These are phyloP conservation scores for Globisporangium lucens DNA, from an alignment of 352 stramenopile genomes.

Conservation along the genomic window DNA sequence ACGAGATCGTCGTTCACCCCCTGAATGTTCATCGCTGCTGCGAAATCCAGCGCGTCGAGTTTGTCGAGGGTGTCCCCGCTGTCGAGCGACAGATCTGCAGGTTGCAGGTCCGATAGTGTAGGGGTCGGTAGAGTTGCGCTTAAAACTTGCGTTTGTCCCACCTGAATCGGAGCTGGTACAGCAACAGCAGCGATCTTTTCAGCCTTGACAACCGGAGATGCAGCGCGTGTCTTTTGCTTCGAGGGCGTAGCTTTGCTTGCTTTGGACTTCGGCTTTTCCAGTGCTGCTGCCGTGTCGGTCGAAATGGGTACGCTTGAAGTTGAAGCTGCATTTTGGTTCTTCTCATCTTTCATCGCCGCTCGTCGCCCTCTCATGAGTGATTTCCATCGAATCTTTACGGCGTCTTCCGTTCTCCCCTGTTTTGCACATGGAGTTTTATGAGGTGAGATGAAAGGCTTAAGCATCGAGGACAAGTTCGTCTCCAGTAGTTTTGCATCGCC, in stretches of 20 bases:
- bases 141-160: constrained; percentile 7
- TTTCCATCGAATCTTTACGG: constrained; percentile 94
- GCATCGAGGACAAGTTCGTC: not conserved
- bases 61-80: constrained; percentile 8
- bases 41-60: constrained; percentile 27
- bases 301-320: constrained; percentile 5
- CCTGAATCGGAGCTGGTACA: constrained; percentile 1
- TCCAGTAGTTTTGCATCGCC: not conserved
- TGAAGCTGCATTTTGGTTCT: constrained; percentile 17
- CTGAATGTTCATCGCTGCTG: constrained; percentile 37
- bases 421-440: not conserved
- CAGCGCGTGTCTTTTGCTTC: constrained; percentile 33
- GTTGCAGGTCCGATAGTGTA: constrained; percentile 10
- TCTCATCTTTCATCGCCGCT: constrained; percentile 68
- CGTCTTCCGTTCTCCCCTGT: constrained; percentile 89
- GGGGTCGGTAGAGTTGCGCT: not conserved
- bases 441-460: not conserved
- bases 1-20: constrained; percentile 70
- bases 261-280: constrained; percentile 36
- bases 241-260: constrained; percentile 33
- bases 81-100: constrained; percentile 15
- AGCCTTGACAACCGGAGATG: constrained; percentile 30
- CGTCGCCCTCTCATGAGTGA: constrained; percentile 81
- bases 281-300: constrained; percentile 3
- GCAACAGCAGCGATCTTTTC: constrained; percentile 12